Evolutionary conservation across 163 green algal genomes (phyloP).

Genomic region (Scenedesmus sp.): DNA sequence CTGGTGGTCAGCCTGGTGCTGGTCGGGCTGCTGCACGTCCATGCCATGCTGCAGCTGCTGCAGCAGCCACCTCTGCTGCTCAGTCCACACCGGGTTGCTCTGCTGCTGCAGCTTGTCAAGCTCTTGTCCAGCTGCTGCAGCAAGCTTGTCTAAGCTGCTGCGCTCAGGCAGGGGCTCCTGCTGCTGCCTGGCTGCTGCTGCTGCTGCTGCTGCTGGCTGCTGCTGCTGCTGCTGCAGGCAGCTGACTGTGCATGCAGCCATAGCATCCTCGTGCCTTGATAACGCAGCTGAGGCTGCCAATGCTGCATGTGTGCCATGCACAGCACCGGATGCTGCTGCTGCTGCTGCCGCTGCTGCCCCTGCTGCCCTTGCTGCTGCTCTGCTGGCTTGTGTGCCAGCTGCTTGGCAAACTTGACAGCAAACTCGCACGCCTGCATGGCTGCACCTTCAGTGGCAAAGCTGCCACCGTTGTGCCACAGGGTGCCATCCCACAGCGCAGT

Average conservation of each 20-base stretch:
- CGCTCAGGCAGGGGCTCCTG: not conserved
- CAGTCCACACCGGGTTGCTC: not conserved
- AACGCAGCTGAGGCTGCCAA: not conserved
- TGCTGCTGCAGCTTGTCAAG: conserved; percentile 10
- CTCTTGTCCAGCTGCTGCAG: not conserved
- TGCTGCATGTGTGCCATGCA: not conserved
- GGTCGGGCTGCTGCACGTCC: not conserved
- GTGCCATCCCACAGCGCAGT: conserved; percentile 41
- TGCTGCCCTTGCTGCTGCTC: not conserved
- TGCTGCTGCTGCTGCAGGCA: not conserved
- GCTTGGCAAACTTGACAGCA: conserved; percentile 18
- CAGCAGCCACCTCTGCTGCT: conserved; percentile 16
- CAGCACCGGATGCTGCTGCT: not conserved
- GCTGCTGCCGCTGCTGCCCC: not conserved
- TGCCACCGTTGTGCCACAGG: conserved; percentile 21
- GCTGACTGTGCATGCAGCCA: not conserved
- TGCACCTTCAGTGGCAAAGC: not conserved
- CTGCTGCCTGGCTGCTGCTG: not conserved
- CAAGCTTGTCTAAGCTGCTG: conserved; percentile 39
- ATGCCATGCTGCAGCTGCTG: conserved; percentile 4
- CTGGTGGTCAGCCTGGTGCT: not conserved
- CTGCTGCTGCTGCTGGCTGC: conserved; percentile 13
- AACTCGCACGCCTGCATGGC: conserved; percentile 12
- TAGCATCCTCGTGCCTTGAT: not conserved
- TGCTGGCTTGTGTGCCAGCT: not conserved